A percentile compares a stretch with the other conserved stretches of the same genome.
These are phyloP conservation scores for Jatropha podagrica DNA, from an alignment of 441 rosid species.

Conservation along the genomic window DNA sequence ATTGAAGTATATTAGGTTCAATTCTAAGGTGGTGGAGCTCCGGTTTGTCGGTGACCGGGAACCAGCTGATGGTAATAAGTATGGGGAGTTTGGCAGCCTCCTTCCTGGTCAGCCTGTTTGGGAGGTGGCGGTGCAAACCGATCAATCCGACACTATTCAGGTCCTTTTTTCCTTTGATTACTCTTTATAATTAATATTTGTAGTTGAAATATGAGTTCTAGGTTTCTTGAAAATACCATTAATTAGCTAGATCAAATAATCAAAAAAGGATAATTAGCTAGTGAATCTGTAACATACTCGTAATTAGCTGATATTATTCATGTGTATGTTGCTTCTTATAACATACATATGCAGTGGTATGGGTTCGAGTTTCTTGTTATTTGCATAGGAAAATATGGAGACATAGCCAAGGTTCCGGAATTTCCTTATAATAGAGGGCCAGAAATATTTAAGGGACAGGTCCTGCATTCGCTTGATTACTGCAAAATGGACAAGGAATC, in stretches of 20 bases:
- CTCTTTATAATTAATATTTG: background rate
- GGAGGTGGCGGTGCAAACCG: constrained; percentile 70
- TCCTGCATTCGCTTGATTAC: constrained; percentile 71
- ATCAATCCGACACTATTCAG: constrained; percentile 52
- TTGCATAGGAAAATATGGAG: constrained; percentile 84
- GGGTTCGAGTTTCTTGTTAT: constrained; percentile 72
- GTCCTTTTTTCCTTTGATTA: constrained; percentile 26
- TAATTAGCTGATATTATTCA: background rate
- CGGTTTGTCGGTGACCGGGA: constrained; percentile 45
- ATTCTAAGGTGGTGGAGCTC: constrained; percentile 65
- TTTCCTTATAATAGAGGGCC: constrained; percentile 63
- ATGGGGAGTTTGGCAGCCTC: constrained; percentile 35
- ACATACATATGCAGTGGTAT: constrained; percentile 50
- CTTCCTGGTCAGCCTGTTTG: constrained; percentile 72
- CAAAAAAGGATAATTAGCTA: no score
- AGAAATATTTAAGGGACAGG: constrained; percentile 61
- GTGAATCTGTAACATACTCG: no score
- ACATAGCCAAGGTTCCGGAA: constrained; percentile 55
- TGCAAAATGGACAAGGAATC: constrained; percentile 73
- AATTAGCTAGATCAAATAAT: no score
- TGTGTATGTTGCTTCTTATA: no score
- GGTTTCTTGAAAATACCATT: no score
- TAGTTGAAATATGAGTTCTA: no score
- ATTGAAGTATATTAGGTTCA: constrained; percentile 55
- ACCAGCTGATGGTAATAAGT: constrained; percentile 16